Evolutionary conservation across 345 rosid species (phyloP), one percentile per base, ranked within the genome.

Genomic region (Ceriops zippeliana): DNA sequence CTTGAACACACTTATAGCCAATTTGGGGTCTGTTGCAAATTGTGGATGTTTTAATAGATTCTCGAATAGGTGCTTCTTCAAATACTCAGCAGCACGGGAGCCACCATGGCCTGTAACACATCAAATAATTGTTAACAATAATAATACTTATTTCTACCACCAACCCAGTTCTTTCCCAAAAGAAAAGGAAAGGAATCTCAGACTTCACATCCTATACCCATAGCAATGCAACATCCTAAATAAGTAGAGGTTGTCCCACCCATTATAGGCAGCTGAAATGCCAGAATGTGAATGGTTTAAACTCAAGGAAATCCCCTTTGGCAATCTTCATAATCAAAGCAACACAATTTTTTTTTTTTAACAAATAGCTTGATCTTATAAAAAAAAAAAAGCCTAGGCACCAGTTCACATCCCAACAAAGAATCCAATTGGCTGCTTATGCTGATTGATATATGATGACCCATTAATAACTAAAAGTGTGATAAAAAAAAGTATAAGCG

Each of bases 31-130:
- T 52, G 72, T 71, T 82, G 84, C 65, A 77, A 96, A 90, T 63
- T 84, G 88, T 5, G 98, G 96, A 81, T 90, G 98, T 79, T 86
- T 89, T 88, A 83, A 68, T 63, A 92, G 90, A 83, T 96, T 96
- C 77, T 85, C 88, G 86, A 96, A 92, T 65, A 96, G 89, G 78
- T 92, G 96, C 72, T 84, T 83, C 86, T 92, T 96, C 79, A 96
- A 81, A 83, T 84, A 92, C 80, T 92, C 95, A 62, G 98, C 97
- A 70, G 99, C 99, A 58, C 89, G 97, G 71, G 98, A 90, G 71
- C 99, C 99, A 69, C 99, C 99, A 83, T 96, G 99, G 70, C 99
- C 99, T 96, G 89, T 26, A 70, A 81, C 0, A 38, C 11, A 32
- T 53, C 46, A 38, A 20, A 42, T 49, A 37, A 30, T 5, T 27